Evolutionary conservation across 495 filamentous ascomycete species (phyloP), one percentile per base, ranked within the genome.

Genomic region (Tuber aestivum): DNA sequence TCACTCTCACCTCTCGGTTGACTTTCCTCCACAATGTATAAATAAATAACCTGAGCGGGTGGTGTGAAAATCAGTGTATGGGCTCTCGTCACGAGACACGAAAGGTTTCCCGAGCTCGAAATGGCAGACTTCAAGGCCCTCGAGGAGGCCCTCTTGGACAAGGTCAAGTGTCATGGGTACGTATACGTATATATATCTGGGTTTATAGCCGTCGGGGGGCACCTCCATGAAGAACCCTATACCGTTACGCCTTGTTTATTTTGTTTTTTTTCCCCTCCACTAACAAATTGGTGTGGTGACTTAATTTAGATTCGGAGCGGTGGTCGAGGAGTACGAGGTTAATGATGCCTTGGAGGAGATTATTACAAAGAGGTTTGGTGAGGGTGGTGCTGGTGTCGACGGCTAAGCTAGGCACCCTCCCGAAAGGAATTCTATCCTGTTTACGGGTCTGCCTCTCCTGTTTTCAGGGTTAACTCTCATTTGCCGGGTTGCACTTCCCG

Each of bases 151-250:
- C 85, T 99, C 50, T 87, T 89, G 77, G 87, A 86, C 40, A 97
- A 96, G 83, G 89, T 97, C 73, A 88, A 94, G 74, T 99, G 95
- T 84, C 97, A 98, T 84, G 95, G 95, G 87, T 98, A 88, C 75
- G 94, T 91, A 61, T 23, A 27, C 1, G 27, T 65, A 32, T 65
- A 65, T 27, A 27, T 65, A 32, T 35, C 16, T 35, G 56, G 27
- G 14, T 32, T 7, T 35, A 37, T 74, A 42, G 35, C 41, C 27
- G 23, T 61, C 76, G 27, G 68, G 41, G 18, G 75, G 27, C 23
- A 61, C 50, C 23, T 61, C 50, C n/a, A 69, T 80, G 72, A 68
- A 41, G n/a, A n/a, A 61, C 56, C 27, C 56, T 65, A 35, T 65
- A 65, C 56, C 56, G 27, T 65, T 18, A 65, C 7, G 5, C 56